phyloP scores from a whole-genome alignment of 2,329 filamentous ascomycete species.

The Cercospora canescens region DNA sequence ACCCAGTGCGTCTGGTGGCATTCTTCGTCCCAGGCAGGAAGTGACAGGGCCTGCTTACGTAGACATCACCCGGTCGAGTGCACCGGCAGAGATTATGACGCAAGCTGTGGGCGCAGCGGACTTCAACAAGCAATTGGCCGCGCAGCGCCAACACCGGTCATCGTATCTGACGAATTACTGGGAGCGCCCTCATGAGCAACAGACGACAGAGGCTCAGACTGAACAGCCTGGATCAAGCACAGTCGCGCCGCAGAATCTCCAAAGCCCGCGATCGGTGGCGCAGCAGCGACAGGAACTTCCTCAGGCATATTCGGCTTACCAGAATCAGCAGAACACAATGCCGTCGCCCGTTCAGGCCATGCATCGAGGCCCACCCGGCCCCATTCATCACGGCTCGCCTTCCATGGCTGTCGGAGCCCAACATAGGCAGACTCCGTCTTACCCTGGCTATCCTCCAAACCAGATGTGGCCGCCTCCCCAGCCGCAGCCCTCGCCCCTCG shows the following conservation, averaged over 20 bases:
- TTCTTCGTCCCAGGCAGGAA: slow-evolving; percentile 85
- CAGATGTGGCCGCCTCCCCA: slow-evolving; percentile 53
- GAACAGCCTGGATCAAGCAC: slow-evolving; percentile 40
- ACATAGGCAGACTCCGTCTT: slow-evolving; percentile 46
- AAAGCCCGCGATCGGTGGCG: slow-evolving; percentile 45
- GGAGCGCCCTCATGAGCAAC: slow-evolving; percentile 74
- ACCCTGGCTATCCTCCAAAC: slow-evolving; percentile 44
- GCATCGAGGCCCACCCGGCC: slow-evolving; percentile 54
- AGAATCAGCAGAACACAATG: slow-evolving; percentile 70
- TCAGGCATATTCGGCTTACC: slow-evolving; percentile 68
- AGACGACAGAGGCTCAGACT: slow-evolving; percentile 53
- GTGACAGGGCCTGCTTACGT: slow-evolving; percentile 84
- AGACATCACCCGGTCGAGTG: slow-evolving; percentile 77
- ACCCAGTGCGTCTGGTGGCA: slow-evolving; percentile 77
- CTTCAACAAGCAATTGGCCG: slow-evolving; percentile 81
- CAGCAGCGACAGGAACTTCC: slow-evolving; percentile 60
- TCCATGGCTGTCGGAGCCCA: slow-evolving; percentile 48
- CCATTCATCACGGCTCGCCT: slow-evolving; percentile 68
- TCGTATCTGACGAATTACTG: slow-evolving; percentile 81
- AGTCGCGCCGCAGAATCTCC: slow-evolving; percentile 46
- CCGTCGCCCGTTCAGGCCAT: slow-evolving; percentile 73
- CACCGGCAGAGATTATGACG: slow-evolving; percentile 75
- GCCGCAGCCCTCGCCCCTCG: slow-evolving; percentile 50
- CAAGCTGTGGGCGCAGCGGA: slow-evolving; percentile 88
- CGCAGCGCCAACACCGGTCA: slow-evolving; percentile 74